A percentile compares a stretch with the other conserved stretches of the same genome.
These are phyloP conservation scores for Suillus sp. DNA, from an alignment of 768 basidiomycete genomes.

Conservation along the genomic window DNA sequence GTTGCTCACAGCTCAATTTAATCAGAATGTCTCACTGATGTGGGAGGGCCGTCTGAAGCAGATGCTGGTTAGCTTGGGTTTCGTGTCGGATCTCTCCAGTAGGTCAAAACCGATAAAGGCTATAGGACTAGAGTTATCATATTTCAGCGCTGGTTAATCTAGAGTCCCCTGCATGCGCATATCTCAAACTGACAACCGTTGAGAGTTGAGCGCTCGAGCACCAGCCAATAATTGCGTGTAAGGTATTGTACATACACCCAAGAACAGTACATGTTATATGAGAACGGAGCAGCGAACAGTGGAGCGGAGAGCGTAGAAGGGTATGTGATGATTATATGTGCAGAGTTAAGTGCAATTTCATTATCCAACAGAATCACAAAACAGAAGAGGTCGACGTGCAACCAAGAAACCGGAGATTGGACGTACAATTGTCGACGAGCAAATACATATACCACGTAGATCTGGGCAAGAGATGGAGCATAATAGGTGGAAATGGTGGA, in stretches of 20 bases:
- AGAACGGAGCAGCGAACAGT: constrained; percentile 12
- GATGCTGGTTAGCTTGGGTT: constrained; percentile 86
- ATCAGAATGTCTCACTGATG: constrained; percentile 82
- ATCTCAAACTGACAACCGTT: background rate
- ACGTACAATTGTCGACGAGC: constrained; percentile 16
- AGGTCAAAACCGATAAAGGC: constrained; percentile 85
- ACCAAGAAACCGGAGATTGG: background rate
- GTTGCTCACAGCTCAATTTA: constrained; percentile 12
- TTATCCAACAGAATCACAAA: constrained; percentile 18
- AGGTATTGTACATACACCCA: constrained; percentile 26
- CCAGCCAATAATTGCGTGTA: constrained; percentile 21
- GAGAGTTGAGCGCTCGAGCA: background rate
- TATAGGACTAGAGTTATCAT: constrained; percentile 90
- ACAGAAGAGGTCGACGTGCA: constrained; percentile 12
- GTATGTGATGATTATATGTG: constrained; percentile 24
- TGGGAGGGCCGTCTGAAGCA: constrained; percentile 94
- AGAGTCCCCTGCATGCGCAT: no score
- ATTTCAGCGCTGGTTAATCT: constrained; percentile 68
- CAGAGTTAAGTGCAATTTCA: constrained; percentile 18
- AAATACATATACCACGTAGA: constrained; percentile 16
- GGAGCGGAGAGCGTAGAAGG: constrained; percentile 17
- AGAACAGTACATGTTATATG: constrained; percentile 24
- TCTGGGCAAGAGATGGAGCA: constrained; percentile 12
- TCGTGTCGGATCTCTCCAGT: constrained; percentile 87
- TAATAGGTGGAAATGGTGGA: constrained; percentile 29